Percentiles rank a stretch among this genome's conserved stretches.
These are phyloP conservation scores for Dalbergia cultrata DNA, from an alignment of 306 rosid genomes.

Conservation along the genomic window DNA sequence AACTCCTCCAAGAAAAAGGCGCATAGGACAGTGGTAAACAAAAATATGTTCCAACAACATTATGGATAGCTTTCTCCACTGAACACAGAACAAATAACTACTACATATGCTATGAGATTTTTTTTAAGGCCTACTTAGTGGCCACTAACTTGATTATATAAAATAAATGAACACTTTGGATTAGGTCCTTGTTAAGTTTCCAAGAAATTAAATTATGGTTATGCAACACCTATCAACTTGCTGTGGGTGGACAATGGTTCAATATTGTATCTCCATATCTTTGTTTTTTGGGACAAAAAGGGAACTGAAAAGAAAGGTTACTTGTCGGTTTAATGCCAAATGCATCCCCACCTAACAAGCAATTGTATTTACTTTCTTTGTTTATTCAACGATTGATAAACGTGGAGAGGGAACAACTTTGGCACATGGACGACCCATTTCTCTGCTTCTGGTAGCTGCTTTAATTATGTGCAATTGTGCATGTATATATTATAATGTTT, in stretches of 20 bases:
- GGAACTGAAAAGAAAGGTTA: conserved; percentile 34
- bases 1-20: conserved; percentile 34
- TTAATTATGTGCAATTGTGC: conserved; percentile 21
- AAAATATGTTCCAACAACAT: conserved; percentile 38
- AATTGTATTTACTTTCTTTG: neutral
- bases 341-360: neutral
- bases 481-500: conserved; percentile 5
- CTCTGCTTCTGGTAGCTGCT: conserved; percentile 18
- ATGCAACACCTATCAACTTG: conserved; percentile 39
- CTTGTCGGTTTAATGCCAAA: conserved; percentile 33
- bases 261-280: conserved; percentile 30
- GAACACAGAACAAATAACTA: conserved; percentile 15
- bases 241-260: conserved; percentile 39
- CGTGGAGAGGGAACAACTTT: conserved; percentile 2
- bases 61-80: conserved; percentile 36
- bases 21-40: conserved; percentile 27
- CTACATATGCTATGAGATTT: conserved; percentile 8
- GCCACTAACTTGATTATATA: conserved; percentile 36
- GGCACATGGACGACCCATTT: conserved; percentile 12
- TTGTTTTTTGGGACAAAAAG: conserved; percentile 24
- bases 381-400: conserved; percentile 7
- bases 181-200: conserved; percentile 43
- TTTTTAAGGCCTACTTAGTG: conserved; percentile 37
- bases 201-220: conserved; percentile 25
- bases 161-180: conserved; percentile 42